Percentiles rank a stretch among this genome's conserved stretches.
phyloP scores from a whole-genome alignment of 2,329 filamentous ascomycete species.

The Calonectria henricotiae region DNA sequence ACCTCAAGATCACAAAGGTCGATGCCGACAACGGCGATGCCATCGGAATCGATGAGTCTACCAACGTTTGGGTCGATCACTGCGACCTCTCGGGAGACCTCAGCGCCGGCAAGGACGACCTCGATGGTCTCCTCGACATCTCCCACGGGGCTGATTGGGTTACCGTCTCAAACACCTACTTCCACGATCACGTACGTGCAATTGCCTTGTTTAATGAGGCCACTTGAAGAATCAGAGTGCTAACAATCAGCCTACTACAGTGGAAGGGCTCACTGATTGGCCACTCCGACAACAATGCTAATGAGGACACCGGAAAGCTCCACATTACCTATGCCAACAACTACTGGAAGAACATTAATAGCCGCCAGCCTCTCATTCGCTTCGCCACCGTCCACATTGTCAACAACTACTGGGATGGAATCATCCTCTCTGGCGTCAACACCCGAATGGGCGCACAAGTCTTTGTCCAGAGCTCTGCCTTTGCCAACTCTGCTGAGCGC shows the following conservation, averaged over 20 bases:
- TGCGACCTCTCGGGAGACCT: slow-evolving; percentile 75
- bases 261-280: slow-evolving; percentile 75
- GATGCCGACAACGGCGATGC: slow-evolving; percentile 71
- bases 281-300: slow-evolving; percentile 72
- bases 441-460: slow-evolving; percentile 71
- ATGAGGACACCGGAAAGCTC: slow-evolving; percentile 74
- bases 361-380: slow-evolving; percentile 74
- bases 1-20: slow-evolving; percentile 73
- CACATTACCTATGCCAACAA: slow-evolving; percentile 79
- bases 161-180: slow-evolving; percentile 61
- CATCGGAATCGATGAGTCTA: slow-evolving; percentile 71
- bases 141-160: slow-evolving; percentile 77
- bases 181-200: slow-evolving; percentile 54
- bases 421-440: slow-evolving; percentile 68
- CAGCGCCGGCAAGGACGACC: slow-evolving; percentile 77
- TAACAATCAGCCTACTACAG: slow-evolving; percentile 19
- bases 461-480: slow-evolving; percentile 71
- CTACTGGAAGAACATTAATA: slow-evolving; percentile 76
- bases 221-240: background rate
- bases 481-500: slow-evolving; percentile 59
- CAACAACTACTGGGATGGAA: slow-evolving; percentile 68
- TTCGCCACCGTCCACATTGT: slow-evolving; percentile 78
- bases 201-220: background rate
- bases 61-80: slow-evolving; percentile 79
- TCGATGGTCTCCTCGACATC: slow-evolving; percentile 77